These are phyloP conservation scores for Dioszegia aurantiaca DNA, from an alignment of 768 basidiomycete species.

Conservation along the genomic window DNA sequence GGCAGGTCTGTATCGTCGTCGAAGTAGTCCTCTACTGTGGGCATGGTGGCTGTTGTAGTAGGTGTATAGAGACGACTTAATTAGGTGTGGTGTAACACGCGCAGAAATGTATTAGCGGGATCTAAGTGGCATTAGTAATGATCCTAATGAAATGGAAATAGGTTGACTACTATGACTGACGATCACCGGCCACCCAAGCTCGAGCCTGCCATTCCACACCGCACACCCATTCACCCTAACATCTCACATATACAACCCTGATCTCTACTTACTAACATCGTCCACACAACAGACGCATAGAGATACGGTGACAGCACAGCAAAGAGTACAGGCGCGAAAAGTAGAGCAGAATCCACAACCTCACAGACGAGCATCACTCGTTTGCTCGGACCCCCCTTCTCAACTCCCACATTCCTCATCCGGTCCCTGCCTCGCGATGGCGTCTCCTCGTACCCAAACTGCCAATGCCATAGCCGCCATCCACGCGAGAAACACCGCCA, in stretches of 20 bases:
- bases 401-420: not conserved
- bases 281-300: no score
- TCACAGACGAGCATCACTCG: no score
- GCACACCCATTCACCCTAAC: not conserved
- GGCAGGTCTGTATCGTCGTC: constrained; percentile 94
- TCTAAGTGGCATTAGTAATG: constrained; percentile 1
- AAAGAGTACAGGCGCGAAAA: no score
- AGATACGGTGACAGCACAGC: no score
- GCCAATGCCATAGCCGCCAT: constrained; percentile 47
- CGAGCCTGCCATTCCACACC: no score
- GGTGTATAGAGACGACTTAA: not conserved
- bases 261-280: no score
- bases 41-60: constrained; percentile 59
- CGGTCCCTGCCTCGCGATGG: constrained; percentile 21
- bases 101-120: constrained; percentile 8
- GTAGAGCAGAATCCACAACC: no score
- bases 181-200: no score
- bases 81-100: not conserved
- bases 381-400: no score
- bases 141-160: not conserved
- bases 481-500: constrained; percentile 29
- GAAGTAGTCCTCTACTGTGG: constrained; percentile 68
- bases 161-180: no score
- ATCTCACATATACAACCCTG: not conserved
- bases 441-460: constrained; percentile 45